Base-by-base conservation (phyloP, 2,329 filamentous ascomycete species). In the Paecilomyces variotii region DNA sequence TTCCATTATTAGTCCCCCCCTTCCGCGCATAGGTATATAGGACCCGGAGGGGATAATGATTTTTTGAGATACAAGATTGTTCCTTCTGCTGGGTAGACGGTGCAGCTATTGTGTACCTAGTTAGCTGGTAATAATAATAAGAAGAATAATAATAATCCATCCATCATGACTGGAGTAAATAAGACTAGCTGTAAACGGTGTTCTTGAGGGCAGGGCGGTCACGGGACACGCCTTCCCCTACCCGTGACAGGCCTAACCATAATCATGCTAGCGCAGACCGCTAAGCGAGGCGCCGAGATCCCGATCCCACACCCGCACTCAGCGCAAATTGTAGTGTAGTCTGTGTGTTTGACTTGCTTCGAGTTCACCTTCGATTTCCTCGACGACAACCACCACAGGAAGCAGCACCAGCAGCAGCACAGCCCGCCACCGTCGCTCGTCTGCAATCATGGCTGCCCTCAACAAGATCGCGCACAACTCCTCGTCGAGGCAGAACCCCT, bases 391-490 rank as follows among this genome's bases (percentile, higher is more conserved):
- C 27, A 28, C 50, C 50, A 52, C 50, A 52, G 50, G 50, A 52
- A 26, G 50, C 50, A 52, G 50, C 50, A 52, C 50, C 50, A 52
- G 50, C 68, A 52, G 50, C 68, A 68, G 64, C 63, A 69, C 68
- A 69, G 68, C 68, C 69, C 69, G 69, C 68, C 69, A 66, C 67
- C 67, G 68, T 72, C 68, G 69, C 69, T 70, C 76, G 62, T 66
- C 64, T 67, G 79, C 79, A 80, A 84, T 73, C 74, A 87, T 87
- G 85, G 82, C 89, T 80, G 84, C 90, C 78, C 82, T 94, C 78
- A 96, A 96, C 89, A 97, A 97, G 91, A 97, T 97, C 81, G 91
- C 92, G 78, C 80, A 87, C 79, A 97, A 94, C 88, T 95, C 90
- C 88, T 89, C 93, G 72, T 97, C 93, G 82, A 87, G 91, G 85